Conservation (phyloP, 345 rosid genomes). For the Toxicodendron radicans region DNA sequence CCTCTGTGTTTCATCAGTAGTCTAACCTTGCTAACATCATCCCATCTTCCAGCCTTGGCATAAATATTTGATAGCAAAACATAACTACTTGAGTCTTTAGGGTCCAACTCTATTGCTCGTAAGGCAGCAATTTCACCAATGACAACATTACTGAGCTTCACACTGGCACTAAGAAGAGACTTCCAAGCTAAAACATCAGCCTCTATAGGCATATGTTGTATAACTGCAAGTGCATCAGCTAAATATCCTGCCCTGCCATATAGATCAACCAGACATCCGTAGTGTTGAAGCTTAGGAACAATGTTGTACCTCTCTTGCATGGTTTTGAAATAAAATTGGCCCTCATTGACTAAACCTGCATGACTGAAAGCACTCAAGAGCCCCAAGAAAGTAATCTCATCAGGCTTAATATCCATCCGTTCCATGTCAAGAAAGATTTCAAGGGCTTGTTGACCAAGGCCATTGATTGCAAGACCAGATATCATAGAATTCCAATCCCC, state of each 20-base stretch:
- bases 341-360: conserved; percentile 30
- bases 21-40: conserved; percentile 28
- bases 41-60: conserved; percentile 19
- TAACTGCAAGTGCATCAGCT: conserved; percentile 26
- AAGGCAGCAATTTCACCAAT: conserved; percentile 21
- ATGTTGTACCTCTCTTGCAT: conserved; percentile 21
- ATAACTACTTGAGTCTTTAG: conserved; percentile 26
- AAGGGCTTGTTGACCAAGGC: conserved; percentile 29
- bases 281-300: conserved; percentile 27
- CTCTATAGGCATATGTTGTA: conserved; percentile 14
- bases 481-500: conserved; percentile 34
- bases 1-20: conserved; percentile 21
- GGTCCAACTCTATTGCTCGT: conserved; percentile 15
- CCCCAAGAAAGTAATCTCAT: conserved; percentile 29
- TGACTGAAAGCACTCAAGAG: conserved; percentile 30
- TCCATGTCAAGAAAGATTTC: conserved; percentile 23
- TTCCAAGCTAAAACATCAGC: conserved; percentile 30
- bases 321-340: conserved; percentile 19
- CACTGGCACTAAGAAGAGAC: conserved; percentile 25
- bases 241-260: conserved; percentile 29
- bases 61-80: conserved; percentile 25
- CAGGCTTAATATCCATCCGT: conserved; percentile 23
- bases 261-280: conserved; percentile 31
- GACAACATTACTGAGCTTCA: conserved; percentile 20
- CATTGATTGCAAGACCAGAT: conserved; percentile 29